Base-by-base conservation (phyloP, 2,329 filamentous ascomycete genomes). In the Phyllosticta citribraziliensis region DNA sequence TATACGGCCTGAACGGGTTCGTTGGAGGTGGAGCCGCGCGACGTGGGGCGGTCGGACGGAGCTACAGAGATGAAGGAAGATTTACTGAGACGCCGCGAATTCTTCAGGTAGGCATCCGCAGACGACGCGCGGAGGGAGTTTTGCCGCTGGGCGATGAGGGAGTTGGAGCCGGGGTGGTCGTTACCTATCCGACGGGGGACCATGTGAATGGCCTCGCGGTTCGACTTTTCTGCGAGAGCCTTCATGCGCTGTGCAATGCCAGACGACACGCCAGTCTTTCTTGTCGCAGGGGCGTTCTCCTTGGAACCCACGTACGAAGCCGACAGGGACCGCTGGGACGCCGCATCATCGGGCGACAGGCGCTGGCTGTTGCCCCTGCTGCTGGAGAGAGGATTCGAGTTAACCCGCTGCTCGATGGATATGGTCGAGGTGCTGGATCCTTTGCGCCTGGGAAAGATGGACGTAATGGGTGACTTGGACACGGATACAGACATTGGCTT, bases 191-290 rank as follows among this genome's bases (percentile, higher is more conserved):
- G 66, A 40, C 33, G 33, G 65, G 56, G 66, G 60, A 20, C 20
- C 58, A 55, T 55, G 20, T 40, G 54, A 11, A 40, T 54, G 24
- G 69, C 72, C 69, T 70, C 80, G 75, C 63, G 86, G 81, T 66
- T 78, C 3, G 80, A 80, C 60, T 94, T 81, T 73, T 91, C 92
- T 70, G 96, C 89, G 58, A 99, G 79, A 6, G 92, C 91, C 74
- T 96, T 95, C 72, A 97, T 97, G 52, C 94, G 87, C 72, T 93
- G 90, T 2, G 93, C 95, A 63, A 99, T 97, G 66, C 90, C 91
- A 9, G 89, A 91, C 8, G 91, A 92, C 24, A 97, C 83, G 68
- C 89, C 94, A 65, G 87, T 81, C 72, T 92, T 95, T 71, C 89
- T 91, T 3, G 83, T 78, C 14, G 82, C 55, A 17, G 65, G 64